Evolutionary conservation across 2,329 filamentous ascomycete genomes (phyloP).

Genomic region (Fusarium staphyleae): DNA sequence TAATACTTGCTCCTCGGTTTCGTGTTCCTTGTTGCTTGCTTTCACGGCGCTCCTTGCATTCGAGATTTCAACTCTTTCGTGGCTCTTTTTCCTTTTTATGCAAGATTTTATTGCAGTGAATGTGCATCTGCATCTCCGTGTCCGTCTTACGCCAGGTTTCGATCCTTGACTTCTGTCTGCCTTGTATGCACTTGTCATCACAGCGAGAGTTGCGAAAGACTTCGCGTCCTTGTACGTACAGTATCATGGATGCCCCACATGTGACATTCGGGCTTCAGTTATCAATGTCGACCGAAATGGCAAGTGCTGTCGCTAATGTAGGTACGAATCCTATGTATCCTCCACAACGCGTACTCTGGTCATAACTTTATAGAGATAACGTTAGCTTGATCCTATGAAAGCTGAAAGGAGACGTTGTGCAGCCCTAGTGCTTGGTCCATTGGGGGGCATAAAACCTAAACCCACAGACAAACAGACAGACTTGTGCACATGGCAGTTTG

Average conservation of each 20-base stretch:
- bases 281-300: constrained; percentile 22
- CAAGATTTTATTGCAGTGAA: background rate
- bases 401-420: constrained; percentile 28
- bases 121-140: background rate
- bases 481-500: constrained; percentile 3
- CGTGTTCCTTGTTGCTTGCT: constrained; percentile 12
- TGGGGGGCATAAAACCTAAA: background rate
- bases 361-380: constrained; percentile 30
- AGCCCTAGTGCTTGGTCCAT: background rate
- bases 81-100: constrained; percentile 7
- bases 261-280: constrained; percentile 21
- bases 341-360: constrained; percentile 8
- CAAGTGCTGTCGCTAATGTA: constrained; percentile 30
- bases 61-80: too few relatives aligned
- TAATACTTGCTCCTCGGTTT: constrained; percentile 3
- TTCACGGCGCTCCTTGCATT: constrained; percentile 1
- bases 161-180: constrained; percentile 10
- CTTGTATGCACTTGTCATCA: constrained; percentile 1
- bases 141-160: background rate
- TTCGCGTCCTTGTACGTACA: constrained; percentile 29
- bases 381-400: background rate
- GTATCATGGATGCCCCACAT: constrained; percentile 36
- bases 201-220: constrained; percentile 23
- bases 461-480: background rate
- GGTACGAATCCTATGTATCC: constrained; percentile 21